A percentile compares a stretch with the other conserved stretches of the same genome.
Conservation (phyloP, 805 yeast genomes). For the Priceomyces castillae region DNA sequence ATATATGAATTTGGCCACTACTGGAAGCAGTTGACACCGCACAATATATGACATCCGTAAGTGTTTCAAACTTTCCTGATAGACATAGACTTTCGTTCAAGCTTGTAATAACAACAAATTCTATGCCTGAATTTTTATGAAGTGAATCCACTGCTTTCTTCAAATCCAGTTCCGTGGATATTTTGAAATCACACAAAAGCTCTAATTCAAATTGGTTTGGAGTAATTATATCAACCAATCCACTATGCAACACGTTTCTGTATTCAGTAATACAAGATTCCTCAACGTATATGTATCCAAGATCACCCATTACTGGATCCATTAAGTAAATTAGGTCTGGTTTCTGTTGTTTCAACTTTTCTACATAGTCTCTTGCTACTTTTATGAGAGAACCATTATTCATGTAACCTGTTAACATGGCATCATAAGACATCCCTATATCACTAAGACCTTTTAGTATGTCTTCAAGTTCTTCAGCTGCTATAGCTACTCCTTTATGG, state of each 20-base stretch:
- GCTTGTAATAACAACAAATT: constrained; percentile 68
- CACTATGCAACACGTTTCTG: constrained; percentile 46
- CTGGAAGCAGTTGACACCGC: constrained; percentile 17
- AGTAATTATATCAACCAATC: constrained; percentile 69
- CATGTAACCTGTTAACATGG: constrained; percentile 65
- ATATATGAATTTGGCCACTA: constrained; percentile 23
- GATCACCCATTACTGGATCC: constrained; percentile 84
- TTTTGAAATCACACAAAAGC: constrained; percentile 53
- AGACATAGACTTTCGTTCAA: constrained; percentile 22
- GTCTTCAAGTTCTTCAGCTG: constrained; percentile 44
- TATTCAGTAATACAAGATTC: constrained; percentile 39
- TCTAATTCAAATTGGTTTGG: constrained; percentile 93
- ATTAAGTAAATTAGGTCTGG: constrained; percentile 51
- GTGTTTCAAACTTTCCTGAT: constrained; percentile 6
- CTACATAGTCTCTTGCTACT: constrained; percentile 31
- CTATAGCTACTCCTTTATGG: constrained; percentile 56
- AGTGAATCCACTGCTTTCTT: constrained; percentile 45
- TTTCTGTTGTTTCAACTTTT: constrained; percentile 30
- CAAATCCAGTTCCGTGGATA: constrained; percentile 40
- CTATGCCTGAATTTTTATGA: constrained; percentile 48
- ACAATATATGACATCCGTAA: constrained; percentile 22
- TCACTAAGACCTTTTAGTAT: constrained; percentile 55
- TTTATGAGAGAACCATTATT: constrained; percentile 54
- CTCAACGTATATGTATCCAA: constrained; percentile 65
- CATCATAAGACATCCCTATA: constrained; percentile 46